Evolutionary conservation across 1,139 yeast species (phyloP), one percentile per base, ranked within the genome.

Genomic region (Lodderomyces parapsilosis): DNA sequence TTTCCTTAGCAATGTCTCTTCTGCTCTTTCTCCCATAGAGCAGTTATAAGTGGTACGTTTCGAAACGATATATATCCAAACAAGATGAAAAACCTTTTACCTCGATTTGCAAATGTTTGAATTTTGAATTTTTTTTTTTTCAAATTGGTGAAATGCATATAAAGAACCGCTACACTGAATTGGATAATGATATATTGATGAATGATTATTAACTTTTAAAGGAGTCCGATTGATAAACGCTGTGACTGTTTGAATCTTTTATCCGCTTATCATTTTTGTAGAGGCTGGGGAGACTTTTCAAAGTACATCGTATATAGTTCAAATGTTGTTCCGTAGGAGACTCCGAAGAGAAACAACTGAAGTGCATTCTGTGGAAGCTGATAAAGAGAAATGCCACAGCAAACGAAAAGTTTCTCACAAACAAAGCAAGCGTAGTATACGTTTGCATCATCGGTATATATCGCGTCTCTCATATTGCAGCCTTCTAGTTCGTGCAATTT

Each of bases 131-230:
- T 19, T 27, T 31, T 22, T 20, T 24, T 17, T 31, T 33, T 19
- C 31, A 49, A 46, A 23, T 42, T 43, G 20, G 51, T 56, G 62
- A 58, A 56, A 57, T 47, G 24, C 43, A 30, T 49, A 45, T 36
- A 55, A 55, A 58, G 62, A 57, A 58, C 62, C 62, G 62, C 62
- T 58, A 58, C 62, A 57, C 62, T 58, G 62, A 58, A 33, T 38
- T 27, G 25, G 17, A 37, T 18, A 23, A n/a, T 9, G 23, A 24
- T 30, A 13, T 19, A 13, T 10, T 8, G 15, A 14, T 30, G 33
- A 30, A 30, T 28, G 9, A 30, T 30, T 30, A 30, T 19, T 30
- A 30, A 30, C 33, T 30, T 15, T 14, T 30, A 9, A 15, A 15
- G n/a, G 11, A 4, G 14, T 8, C 19, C 11, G 4, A 30, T 13